Evolutionary conservation across 768 basidiomycete genomes (phyloP).

Genomic region (Cytidiella melzeri): DNA sequence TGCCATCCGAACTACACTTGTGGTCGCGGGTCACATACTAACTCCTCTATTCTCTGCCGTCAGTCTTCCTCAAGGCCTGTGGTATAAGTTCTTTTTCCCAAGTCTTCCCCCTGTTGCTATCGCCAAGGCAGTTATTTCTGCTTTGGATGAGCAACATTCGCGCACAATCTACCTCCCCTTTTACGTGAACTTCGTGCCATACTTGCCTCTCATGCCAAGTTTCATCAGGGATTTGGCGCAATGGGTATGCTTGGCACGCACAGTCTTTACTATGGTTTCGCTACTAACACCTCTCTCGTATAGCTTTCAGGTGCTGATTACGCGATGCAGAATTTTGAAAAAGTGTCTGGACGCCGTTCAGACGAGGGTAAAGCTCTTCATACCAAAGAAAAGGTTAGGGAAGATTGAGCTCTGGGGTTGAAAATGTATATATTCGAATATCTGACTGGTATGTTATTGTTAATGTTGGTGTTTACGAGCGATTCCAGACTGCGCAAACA

Average conservation of each 20-base stretch:
- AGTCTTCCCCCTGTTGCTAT: constrained; percentile 65
- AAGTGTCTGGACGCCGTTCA: constrained; percentile 51
- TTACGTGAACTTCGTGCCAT: constrained; percentile 55
- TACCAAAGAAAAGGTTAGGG: not conserved
- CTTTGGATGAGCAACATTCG: constrained; percentile 76
- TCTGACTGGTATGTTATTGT: not conserved
- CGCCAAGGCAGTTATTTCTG: constrained; percentile 76
- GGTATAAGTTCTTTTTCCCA: constrained; percentile 74
- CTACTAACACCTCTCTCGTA: not conserved
- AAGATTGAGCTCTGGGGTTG: not conserved
- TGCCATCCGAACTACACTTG: constrained; percentile 78
- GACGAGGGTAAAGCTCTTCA: constrained; percentile 41
- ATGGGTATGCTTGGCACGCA: constrained; percentile 57
- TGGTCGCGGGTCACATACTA: constrained; percentile 73
- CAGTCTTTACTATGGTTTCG: not conserved
- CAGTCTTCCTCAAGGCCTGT: constrained; percentile 38
- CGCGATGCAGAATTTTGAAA: constrained; percentile 63
- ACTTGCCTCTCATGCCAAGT: constrained; percentile 56
- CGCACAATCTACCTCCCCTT: constrained; percentile 68
- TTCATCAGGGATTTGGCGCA: constrained; percentile 70
- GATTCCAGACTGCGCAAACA: too few species aligned
- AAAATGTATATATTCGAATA: not conserved
- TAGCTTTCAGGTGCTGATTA: constrained; percentile 67
- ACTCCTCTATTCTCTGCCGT: constrained; percentile 73
- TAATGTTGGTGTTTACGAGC: too few species aligned